Conservation (phyloP, 306 rosid species). For the Acacia confusa region DNA sequence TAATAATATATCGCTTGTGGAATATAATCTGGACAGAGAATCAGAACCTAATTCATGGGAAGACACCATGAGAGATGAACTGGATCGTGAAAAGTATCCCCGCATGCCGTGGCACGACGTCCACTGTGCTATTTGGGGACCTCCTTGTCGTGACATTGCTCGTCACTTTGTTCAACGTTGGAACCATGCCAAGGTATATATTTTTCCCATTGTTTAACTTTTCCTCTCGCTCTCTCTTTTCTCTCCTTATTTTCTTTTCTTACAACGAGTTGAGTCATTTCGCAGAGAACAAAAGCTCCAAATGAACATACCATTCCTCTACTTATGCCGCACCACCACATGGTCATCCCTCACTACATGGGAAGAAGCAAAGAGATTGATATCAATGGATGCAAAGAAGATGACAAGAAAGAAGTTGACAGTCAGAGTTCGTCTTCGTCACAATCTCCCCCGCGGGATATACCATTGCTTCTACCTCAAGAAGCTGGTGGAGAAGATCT, state of each 20-base stretch:
- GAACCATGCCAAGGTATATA: conserved; percentile 93
- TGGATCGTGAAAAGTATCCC: conserved; percentile 84
- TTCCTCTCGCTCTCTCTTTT: not conserved
- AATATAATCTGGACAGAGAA: conserved; percentile 53
- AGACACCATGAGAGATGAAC: conserved; percentile 95
- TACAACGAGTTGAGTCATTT: conserved; percentile 26
- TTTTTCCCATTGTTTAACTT: conserved; percentile 22
- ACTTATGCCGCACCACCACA: conserved; percentile 98
- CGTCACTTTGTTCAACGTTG: conserved; percentile 99
- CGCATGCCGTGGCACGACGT: conserved; percentile 99
- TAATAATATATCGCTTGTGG: conserved; percentile 2
- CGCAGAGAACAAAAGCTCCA: conserved; percentile 93
- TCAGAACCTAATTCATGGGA: conserved; percentile 99
- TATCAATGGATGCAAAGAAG: conserved; percentile 43
- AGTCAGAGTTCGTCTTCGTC: conserved; percentile 67
- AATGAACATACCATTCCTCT: conserved; percentile 85
- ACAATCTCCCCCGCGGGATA: conserved; percentile 63
- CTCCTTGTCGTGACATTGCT: conserved; percentile 95
- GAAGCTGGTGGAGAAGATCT: conserved; percentile 49
- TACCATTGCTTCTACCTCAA: conserved; percentile 81
- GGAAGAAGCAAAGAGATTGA: conserved; percentile 66
- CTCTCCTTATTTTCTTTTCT: conserved; percentile 9
- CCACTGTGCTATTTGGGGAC: conserved; percentile 97
- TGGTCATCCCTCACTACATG: conserved; percentile 97
- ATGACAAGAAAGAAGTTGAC: conserved; percentile 36